Conservation (phyloP, 192 early-diverging fungal genomes). For the Irineochytrium annulatum region DNA sequence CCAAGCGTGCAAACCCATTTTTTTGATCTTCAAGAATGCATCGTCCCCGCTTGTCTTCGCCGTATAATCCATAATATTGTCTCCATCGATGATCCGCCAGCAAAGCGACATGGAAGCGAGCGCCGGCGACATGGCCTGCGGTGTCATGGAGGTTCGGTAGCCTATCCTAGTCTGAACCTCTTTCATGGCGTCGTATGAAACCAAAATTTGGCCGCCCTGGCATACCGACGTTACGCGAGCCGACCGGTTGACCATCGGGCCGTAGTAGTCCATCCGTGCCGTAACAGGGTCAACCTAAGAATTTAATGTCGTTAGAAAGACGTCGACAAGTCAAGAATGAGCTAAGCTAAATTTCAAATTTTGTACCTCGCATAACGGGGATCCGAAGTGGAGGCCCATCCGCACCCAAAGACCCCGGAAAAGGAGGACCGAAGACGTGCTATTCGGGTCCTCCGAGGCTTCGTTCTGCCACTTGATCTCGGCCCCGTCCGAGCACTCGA, state of each 20-base stretch:
- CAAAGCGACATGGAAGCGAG: slow-evolving; percentile 5
- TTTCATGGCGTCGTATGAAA: slow-evolving; percentile 76
- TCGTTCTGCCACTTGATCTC: slow-evolving; percentile 60
- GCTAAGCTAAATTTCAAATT: not conserved
- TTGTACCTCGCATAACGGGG: slow-evolving; percentile 67
- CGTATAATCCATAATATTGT: slow-evolving; percentile 24
- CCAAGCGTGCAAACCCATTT: slow-evolving; percentile 35
- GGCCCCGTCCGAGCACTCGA: slow-evolving; percentile 70
- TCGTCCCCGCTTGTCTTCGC: slow-evolving; percentile 15
- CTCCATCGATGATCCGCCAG: slow-evolving; percentile 32
- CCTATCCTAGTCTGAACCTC: slow-evolving; percentile 35
- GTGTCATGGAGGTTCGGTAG: slow-evolving; percentile 11
- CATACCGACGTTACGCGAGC: slow-evolving; percentile 77
- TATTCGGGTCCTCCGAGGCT: slow-evolving; percentile 1
- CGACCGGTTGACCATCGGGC: slow-evolving; percentile 87
- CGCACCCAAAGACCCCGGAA: slow-evolving; percentile 85
- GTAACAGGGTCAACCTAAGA: slow-evolving; percentile 71
- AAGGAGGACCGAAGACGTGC: slow-evolving; percentile 40
- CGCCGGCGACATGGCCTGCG: not conserved
- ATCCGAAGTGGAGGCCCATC: slow-evolving; percentile 92
- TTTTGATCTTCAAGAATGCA: slow-evolving; percentile 7
- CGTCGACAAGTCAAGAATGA: not conserved
- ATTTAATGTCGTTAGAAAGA: not conserved
- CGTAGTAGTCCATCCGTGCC: slow-evolving; percentile 93
- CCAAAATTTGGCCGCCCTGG: slow-evolving; percentile 86